Evolutionary conservation across 192 early-diverging fungal species (phyloP).

Genomic region (Entophlyctis luteolus): DNA sequence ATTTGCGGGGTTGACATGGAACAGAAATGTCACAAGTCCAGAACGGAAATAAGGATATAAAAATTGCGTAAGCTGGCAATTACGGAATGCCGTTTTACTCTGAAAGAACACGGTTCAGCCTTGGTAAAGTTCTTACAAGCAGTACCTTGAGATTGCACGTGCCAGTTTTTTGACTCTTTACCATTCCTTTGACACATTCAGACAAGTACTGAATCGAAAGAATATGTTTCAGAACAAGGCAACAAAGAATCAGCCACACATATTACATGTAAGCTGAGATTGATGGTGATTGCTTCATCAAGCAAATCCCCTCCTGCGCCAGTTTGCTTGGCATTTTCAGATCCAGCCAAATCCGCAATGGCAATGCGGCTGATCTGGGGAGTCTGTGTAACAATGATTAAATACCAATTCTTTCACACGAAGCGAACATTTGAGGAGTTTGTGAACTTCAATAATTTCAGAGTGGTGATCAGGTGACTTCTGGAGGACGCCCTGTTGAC

Average conservation of each 20-base stretch:
- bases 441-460: background rate
- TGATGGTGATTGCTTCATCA: conserved; percentile 7
- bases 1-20: conserved; percentile 23
- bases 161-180: conserved; percentile 1
- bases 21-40: conserved; percentile 17
- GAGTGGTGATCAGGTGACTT: conserved; percentile 20
- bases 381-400: background rate
- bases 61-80: conserved; percentile 17
- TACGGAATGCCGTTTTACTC: conserved; percentile 1
- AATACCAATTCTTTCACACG: background rate
- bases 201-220: background rate
- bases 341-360: conserved; percentile 24
- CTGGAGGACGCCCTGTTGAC: conserved; percentile 11
- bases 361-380: conserved; percentile 13
- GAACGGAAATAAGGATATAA: conserved; percentile 11
- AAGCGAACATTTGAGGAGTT: background rate
- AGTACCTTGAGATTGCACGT: background rate
- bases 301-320: background rate
- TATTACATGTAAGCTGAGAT: conserved; percentile 13
- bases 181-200: conserved; percentile 24
- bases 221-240: background rate
- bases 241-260: background rate
- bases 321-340: conserved; percentile 15
- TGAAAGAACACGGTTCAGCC: background rate
- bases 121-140: background rate